Percentiles rank a stretch among this genome's conserved stretches.
These are phyloP conservation scores for Dendrobium chrysotoxum DNA, from an alignment of 106 monocot species.

Conservation along the genomic window DNA sequence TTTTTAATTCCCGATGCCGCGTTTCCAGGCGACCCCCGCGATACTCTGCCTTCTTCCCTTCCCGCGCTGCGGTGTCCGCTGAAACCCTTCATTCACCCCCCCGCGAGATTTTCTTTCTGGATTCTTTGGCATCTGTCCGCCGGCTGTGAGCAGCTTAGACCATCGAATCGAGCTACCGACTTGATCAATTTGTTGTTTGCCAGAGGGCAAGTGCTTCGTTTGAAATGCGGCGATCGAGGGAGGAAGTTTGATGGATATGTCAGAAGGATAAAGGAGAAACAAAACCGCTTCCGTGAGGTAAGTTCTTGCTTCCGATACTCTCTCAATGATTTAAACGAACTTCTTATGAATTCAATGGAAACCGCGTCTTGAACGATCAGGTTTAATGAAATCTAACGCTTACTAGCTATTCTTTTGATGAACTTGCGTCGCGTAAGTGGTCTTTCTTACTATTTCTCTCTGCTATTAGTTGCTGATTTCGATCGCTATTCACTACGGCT, in stretches of 20 bases:
- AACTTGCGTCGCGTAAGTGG: too few relatives aligned
- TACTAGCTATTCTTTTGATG: too few relatives aligned
- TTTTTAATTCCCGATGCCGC: neutral
- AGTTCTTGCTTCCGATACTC: neutral
- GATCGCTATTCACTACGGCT: too few relatives aligned
- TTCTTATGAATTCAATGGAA: too few relatives aligned
- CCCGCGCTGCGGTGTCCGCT: neutral
- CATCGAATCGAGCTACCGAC: neutral
- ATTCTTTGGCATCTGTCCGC: neutral
- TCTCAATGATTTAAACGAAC: neutral
- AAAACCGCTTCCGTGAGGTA: neutral
- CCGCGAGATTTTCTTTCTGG: neutral
- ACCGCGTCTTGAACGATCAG: too few relatives aligned
- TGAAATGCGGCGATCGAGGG: neutral
- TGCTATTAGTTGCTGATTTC: too few relatives aligned
- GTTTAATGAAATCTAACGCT: too few relatives aligned
- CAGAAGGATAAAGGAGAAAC: neutral
- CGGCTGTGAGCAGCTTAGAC: neutral
- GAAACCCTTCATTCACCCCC: neutral
- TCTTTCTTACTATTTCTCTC: too few relatives aligned
- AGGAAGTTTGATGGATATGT: neutral
- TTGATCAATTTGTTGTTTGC: neutral
- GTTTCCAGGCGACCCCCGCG: neutral
- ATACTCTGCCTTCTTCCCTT: neutral
- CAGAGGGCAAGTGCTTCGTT: neutral